Base-by-base conservation (phyloP, 148 eudicot genomes). In the Vaccinium corymbosum region DNA sequence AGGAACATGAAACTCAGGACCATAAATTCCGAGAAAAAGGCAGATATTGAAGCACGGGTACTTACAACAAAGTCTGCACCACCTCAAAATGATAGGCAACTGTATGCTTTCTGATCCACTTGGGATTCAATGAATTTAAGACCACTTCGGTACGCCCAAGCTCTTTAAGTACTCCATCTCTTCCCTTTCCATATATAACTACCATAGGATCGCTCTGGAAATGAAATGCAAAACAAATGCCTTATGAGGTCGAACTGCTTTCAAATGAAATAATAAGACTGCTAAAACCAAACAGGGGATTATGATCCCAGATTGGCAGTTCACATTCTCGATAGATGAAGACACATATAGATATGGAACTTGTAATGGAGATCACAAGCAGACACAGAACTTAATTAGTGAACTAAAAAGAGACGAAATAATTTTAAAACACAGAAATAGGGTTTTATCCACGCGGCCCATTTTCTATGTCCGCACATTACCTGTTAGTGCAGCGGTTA, bases 201-300 rank as follows among this genome's bases (percentile, higher is more conserved):
- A 89, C 95, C 96, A 97, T 93, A 68, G 99, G 99, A 86, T 97
- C 99, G 88, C 98, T 94, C 99, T 97, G 90, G 81, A 85, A 85
- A 82, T 84, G 82, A 83, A 84, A 80, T 25, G 84, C 61, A 79
- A n/a, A 76, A 76, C 22, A 79, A 79, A 78, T 19, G 64, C 48
- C 27, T 56, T 46, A 22, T 77, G 57, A 82, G 79, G 55, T 74
- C 35, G 57, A 75, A 53, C 35, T 25, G 81, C 80, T 32, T 42
- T 80, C 83, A 42, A 62, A 38, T 13, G 75, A 70, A 66, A 14
- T 1, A 81, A 22, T 55, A 35, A 81, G 57, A 85, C 52, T 50
- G 51, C 49, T 38, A 11, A 59, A 85, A 35, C 53, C 49, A 79
- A 77, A 76, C 68, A 13, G 62, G 9, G 52, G 9, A 42, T 49